Evolutionary conservation across 352 stramenopile species (phyloP).

Genomic region (Saprolegnia diclina): DNA sequence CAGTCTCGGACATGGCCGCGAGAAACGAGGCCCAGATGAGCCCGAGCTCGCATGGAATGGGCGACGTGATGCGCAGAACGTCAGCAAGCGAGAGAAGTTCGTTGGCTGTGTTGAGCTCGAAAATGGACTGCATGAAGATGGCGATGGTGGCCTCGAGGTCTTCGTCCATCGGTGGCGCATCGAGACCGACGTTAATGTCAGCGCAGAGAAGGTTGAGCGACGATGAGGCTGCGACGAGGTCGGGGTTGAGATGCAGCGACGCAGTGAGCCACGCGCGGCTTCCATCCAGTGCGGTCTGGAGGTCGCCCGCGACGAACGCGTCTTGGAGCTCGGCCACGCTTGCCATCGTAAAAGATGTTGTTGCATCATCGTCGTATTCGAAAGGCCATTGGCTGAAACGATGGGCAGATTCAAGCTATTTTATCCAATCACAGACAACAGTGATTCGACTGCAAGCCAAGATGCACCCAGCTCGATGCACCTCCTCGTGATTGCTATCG

Average conservation of each 20-base stretch:
- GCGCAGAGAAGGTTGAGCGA: slow-evolving; percentile 1
- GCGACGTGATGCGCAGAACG: slow-evolving; percentile 18
- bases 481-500: no score
- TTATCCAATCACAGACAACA: background rate
- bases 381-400: background rate
- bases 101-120: slow-evolving; percentile 15
- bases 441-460: no score
- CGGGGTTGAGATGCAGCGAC: slow-evolving; percentile 5
- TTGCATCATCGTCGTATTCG: background rate
- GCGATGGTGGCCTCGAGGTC: slow-evolving; percentile 14
- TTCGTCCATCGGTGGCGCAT: background rate
- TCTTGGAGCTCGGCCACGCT: slow-evolving; percentile 7
- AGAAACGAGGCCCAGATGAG: slow-evolving; percentile 25
- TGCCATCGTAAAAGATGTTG: slow-evolving; percentile 2
- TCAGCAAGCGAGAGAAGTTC: slow-evolving; percentile 20
- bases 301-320: slow-evolving; percentile 9
- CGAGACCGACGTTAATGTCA: slow-evolving; percentile 3
- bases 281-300: background rate
- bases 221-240: slow-evolving; percentile 14
- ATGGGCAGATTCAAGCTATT: background rate
- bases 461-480: no score
- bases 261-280: slow-evolving; percentile 21
- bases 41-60: slow-evolving; percentile 16
- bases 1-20: slow-evolving; percentile 7
- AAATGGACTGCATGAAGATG: slow-evolving; percentile 25